Percentiles rank a stretch among this genome's conserved stretches.
These are phyloP conservation scores for Nitzschia sp. DNA, from an alignment of 108 stramenopile species.

Conservation along the genomic window DNA sequence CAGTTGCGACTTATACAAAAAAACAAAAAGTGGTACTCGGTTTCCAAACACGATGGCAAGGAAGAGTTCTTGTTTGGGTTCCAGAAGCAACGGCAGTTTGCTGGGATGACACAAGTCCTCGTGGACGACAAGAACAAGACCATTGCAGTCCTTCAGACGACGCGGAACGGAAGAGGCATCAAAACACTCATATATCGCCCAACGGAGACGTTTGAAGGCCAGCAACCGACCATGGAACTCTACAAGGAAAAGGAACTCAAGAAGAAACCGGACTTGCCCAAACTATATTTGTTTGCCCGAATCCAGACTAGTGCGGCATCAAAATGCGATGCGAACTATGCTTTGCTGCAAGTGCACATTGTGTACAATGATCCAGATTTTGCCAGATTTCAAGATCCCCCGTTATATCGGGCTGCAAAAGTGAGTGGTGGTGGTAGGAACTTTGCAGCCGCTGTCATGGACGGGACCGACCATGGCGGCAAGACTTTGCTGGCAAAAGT, in stretches of 20 bases:
- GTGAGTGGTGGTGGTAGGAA: background rate
- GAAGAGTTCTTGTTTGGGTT: conserved; percentile 4
- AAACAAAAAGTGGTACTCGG: background rate
- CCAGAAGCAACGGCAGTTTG: conserved; percentile 5
- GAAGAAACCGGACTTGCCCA: background rate
- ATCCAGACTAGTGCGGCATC: conserved; percentile 15
- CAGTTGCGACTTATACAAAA: background rate
- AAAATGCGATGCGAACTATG: conserved; percentile 13
- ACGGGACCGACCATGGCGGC: conserved; percentile 7
- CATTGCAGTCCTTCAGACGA: conserved; percentile 11
- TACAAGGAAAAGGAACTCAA: conserved; percentile 17
- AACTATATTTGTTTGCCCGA: conserved; percentile 11
- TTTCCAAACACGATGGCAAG: background rate
- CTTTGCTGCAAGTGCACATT: conserved; percentile 8
- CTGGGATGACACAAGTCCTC: conserved; percentile 5
- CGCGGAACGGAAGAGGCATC: background rate
- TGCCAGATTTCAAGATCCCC: conserved; percentile 16
- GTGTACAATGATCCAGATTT: conserved; percentile 26
- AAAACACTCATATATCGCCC: conserved; percentile 6
- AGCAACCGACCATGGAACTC: conserved; percentile 6
- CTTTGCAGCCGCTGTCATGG: conserved; percentile 13
- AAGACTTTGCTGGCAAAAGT: conserved; percentile 6
- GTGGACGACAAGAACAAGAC: background rate
- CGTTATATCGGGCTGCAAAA: conserved; percentile 18
- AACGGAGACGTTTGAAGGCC: conserved; percentile 2